phyloP scores from a whole-genome alignment of 2,329 filamentous ascomycete species.

The Hawksworthiomyces lignivorus region DNA sequence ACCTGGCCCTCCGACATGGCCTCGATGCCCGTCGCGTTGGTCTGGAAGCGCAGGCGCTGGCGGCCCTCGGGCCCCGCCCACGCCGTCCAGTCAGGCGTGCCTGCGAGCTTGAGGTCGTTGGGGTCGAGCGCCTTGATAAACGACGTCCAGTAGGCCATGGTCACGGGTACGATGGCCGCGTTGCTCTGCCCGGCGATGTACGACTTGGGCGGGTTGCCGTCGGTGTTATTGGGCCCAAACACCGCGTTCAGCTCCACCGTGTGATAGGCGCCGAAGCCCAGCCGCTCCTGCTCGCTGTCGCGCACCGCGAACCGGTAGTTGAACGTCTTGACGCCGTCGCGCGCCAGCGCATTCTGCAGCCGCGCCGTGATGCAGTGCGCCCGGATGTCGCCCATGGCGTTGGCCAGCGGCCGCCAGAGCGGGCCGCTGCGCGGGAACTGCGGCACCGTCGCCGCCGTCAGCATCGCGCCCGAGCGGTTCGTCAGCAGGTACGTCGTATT shows the following conservation, averaged over 20 bases:
- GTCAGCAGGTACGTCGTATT: slow-evolving; percentile 25
- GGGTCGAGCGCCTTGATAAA: slow-evolving; percentile 61
- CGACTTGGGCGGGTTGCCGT: slow-evolving; percentile 37
- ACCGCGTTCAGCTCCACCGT: slow-evolving; percentile 60
- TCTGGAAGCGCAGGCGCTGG: slow-evolving; percentile 33
- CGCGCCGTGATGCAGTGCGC: slow-evolving; percentile 45
- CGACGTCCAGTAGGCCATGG: slow-evolving; percentile 66
- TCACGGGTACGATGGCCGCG: slow-evolving; percentile 45
- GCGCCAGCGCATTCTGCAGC: slow-evolving; percentile 19
- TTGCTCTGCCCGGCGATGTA: slow-evolving; percentile 49
- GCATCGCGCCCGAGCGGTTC: background rate
- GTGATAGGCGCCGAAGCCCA: slow-evolving; percentile 58
- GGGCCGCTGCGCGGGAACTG: slow-evolving; percentile 23
- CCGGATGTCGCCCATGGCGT: slow-evolving; percentile 57
- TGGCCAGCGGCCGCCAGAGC: slow-evolving; percentile 30
- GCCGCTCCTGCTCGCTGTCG: slow-evolving; percentile 43
- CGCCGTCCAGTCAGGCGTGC: slow-evolving; percentile 42
- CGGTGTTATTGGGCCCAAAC: slow-evolving; percentile 53
- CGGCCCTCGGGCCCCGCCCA: slow-evolving; percentile 27
- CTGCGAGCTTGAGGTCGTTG: slow-evolving; percentile 40
- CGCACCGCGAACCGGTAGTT: slow-evolving; percentile 65
- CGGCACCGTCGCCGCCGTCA: slow-evolving; percentile 23
- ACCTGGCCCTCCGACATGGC: slow-evolving; percentile 26
- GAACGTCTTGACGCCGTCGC: slow-evolving; percentile 40
- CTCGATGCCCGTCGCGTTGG: slow-evolving; percentile 34